Base-by-base conservation (phyloP, 208 protist species). In the Trypanosoma conorhini region DNA sequence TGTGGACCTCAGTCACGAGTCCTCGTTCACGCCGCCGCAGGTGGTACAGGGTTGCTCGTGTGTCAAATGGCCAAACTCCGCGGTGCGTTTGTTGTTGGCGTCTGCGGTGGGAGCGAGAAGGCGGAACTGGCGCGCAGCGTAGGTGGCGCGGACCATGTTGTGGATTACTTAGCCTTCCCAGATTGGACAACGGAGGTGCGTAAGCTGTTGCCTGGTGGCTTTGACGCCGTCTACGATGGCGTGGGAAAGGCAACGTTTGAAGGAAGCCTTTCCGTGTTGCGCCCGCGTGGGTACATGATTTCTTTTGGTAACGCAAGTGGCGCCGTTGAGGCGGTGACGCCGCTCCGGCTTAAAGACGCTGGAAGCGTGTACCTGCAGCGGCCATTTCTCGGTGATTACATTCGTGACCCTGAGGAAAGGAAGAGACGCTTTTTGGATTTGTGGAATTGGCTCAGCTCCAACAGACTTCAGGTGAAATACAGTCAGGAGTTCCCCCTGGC, bases 221-320 rank as follows among this genome's bases (percentile, higher is more conserved):
- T 93, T 28, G 82, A 97, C 72, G 80, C 73, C 9, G 95, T 97
- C 21, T 96, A 90, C 68, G 95, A 98, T 76, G 91, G 93, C 66
- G 93, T 98, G 24, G 96, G 96, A 40, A 51, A 67, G 59, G 52
- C 72, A 2, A 98, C 93, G 21, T 97, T 92, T 75, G 59, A 81
- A 46, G 82, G 82, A 50, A 85, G 80, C 40, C 72, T 98, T 1
- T 78, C 78, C 12, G 77, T 85, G 42, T 77, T 98, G 44, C 76
- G 85, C 33, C 81, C 74, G 31, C 82, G 89, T 31, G 95, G 95
- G 52, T 89, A 81, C 76, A 80, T 98, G 57, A 92, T 95, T 69
- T 82, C 80, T 24, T 97, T 97, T 73, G 95, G 95, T 70, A 96
- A 97, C 76, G 94, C 95, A 21, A 96, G 91, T 61, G 95, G 95